Base-by-base conservation (phyloP, 345 rosid genomes). In the Xanthoceras sorbifolium region DNA sequence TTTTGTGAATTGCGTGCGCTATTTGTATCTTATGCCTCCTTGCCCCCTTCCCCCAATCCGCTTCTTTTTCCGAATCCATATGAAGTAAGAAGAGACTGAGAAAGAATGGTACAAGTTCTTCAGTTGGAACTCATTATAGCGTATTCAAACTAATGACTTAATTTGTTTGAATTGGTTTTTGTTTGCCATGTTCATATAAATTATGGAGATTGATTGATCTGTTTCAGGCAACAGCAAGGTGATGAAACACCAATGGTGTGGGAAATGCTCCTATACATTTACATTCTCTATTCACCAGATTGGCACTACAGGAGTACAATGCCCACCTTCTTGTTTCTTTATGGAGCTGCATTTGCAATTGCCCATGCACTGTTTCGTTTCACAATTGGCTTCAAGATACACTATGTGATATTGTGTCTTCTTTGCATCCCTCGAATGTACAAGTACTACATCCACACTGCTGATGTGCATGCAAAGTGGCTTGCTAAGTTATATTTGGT, bases 191-290 rank as follows among this genome's bases (percentile, higher is more conserved):
- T 72, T 72, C 31, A 60, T 72, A 20, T 59, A 25, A 29, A 57
- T 31, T 42, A 31, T 28, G 22, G 36, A 12, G 20, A 72, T 46
- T 44, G n/a, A 38, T 63, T 78, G 23, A 52, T 72, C 34, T 67
- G 1, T 73, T 76, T 22, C 90, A 93, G 98, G 91, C 98, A 92
- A 81, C 98, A 91, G 83, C 98, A 92, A 79, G 91, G 97, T 79
- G 99, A 96, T 85, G 98, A 96, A 81, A 96, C 99, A 0, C 97
- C 98, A 3, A 94, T 94, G 99, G 98, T 96, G 61, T 94, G 99
- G 99, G 98, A 92, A 81, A 87, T 96, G 89, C 98, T 96, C 64
- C 90, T 96, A 59, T 96, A 95, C 79, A 84, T 96, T 79, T 96
- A 92, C 87, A 96, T 93, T 82, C 91, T 93, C 44, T 92, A 93